Evolutionary conservation across 1,284 basidiomycete species (phyloP), one percentile per base, ranked within the genome.

Genomic region (Trametes pubescens): DNA sequence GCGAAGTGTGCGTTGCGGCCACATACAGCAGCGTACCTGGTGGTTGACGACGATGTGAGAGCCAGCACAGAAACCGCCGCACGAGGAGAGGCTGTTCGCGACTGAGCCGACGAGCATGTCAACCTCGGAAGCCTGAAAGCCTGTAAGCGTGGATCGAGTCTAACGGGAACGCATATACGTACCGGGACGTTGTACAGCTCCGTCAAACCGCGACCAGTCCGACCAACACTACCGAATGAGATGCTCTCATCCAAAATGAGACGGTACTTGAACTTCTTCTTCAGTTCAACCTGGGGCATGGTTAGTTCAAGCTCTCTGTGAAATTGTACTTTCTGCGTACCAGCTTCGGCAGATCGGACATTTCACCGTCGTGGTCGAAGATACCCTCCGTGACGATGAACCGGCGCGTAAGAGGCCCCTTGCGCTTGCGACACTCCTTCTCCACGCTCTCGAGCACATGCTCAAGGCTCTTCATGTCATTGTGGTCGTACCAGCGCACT

Each of bases 301-400:
- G 46, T 26, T 5, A 40, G 38, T 21, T 8, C 21, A 1, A 10
- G 7, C 6, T 4, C 4, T 21, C 29, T 6, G n/a, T 10, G 13
- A 34, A 18, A n/a, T n/a, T 22, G 32, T 53, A 34, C 22, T 14
- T 1, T 14, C 11, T n/a, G 83, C 92, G 64, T 69, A 96, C 95
- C 62, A 99, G 84, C 76, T 91, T 93, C 13, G 96, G 95, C 37
- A 99, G 79, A 78, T 99, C 94, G 55, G 89, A 83, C 85, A 99
- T 94, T 63, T 87, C 87, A 35, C 97, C 97, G 72, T 99, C 96
- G 72, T 91, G 91, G 79, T 99, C 96, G 74, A 98, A 99, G 58
- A 99, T 90, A 57, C 97, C 98, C 76, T 99, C 98, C 0, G 97
- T 96, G 62, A 99, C 88, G 74, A 99, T 99, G 77, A 99, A 99